Conservation (phyloP, 768 basidiomycete genomes). For the Paxillus ammoniavirescens region DNA sequence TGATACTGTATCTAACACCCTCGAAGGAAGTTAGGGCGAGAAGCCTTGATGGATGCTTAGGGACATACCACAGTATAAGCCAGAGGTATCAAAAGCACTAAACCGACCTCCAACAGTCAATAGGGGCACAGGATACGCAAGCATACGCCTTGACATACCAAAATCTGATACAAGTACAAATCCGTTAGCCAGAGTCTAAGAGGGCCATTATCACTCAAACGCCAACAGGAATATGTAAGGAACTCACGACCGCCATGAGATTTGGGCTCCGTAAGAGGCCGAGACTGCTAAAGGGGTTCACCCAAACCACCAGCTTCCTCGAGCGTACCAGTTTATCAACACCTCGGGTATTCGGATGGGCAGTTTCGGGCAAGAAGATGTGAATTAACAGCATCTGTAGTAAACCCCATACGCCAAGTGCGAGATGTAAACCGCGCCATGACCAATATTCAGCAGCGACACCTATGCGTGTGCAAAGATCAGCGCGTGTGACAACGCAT, state of each 20-base stretch:
- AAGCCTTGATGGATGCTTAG: not conserved
- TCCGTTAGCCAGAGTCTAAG: constrained; percentile 42
- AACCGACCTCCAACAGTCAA: not conserved
- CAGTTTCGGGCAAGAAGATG: constrained; percentile 63
- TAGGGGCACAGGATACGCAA: not conserved
- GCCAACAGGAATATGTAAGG: constrained; percentile 3
- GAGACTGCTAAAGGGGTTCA: constrained; percentile 61
- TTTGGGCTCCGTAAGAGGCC: constrained; percentile 58
- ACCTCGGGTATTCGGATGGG: constrained; percentile 55
- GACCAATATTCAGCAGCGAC: constrained; percentile 57
- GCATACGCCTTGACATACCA: constrained; percentile 29
- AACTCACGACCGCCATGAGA: constrained; percentile 50
- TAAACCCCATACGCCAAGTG: constrained; percentile 41
- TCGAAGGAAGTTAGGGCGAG: constrained; percentile 20
- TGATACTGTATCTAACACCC: constrained; percentile 43
- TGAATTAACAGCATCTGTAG: constrained; percentile 39
- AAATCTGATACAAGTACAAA: constrained; percentile 27
- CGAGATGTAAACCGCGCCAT: constrained; percentile 60
- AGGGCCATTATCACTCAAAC: constrained; percentile 30
- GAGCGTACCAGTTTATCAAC: constrained; percentile 42
- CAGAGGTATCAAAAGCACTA: constrained; percentile 54
- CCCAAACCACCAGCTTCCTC: constrained; percentile 36
- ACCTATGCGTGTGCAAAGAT: constrained; percentile 29
- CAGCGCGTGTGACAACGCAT: not conserved
- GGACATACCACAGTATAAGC: constrained; percentile 58